Base-by-base conservation (phyloP, 1,284 basidiomycete species). In the Psilocybe mexicana region DNA sequence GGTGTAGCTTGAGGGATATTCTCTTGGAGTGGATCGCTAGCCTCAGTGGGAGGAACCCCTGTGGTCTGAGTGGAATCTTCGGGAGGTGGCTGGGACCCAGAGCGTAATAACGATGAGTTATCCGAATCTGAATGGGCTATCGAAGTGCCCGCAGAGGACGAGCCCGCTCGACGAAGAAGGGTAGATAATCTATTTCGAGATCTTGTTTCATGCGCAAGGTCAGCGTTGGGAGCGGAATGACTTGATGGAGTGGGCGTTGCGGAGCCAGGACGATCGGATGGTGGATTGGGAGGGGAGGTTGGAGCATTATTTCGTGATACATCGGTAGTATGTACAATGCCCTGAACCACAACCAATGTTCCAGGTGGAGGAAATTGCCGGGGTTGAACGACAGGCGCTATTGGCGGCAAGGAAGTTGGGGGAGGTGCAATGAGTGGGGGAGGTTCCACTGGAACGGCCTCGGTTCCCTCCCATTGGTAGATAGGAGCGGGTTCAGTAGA, bases 281-380 rank as follows among this genome's bases (percentile, higher is more conserved):
- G 43, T 18, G 61, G 24, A 43, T 51, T 48, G 28, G 38, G 25
- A 12, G 54, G 11, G 11, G 44, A n/a, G 23, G 57, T 30, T 49
- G 30, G 55, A 23, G 25, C 53, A 28, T 43, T 54, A 23, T 71
- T 55, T 33, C 79, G 76, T 3, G 80, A 75, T 6, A 81, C 78
- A 68, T 90, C 87, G 8, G 86, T 86, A 0, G 89, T 91, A 62
- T 91, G 88, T 1, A 91, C 89, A 44, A 91, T 88, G 46, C 88
- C 88, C 70, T 91, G 88, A 0, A 91, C 88, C 35, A 91, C 86
- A 35, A 91, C 89, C 6, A 91, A 79, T 1, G 89, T 89, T 18
- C 88, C 88, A 0, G 87, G 84, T 1, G 87, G 85, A 36, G 87
- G 87, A 66, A 89, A 88, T 58, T 79, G 79, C 47, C 63, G 71